Evolutionary conservation across 2,329 filamentous ascomycete genomes (phyloP), one percentile per base, ranked within the genome.

Genomic region (Incumbomyces delicatus): DNA sequence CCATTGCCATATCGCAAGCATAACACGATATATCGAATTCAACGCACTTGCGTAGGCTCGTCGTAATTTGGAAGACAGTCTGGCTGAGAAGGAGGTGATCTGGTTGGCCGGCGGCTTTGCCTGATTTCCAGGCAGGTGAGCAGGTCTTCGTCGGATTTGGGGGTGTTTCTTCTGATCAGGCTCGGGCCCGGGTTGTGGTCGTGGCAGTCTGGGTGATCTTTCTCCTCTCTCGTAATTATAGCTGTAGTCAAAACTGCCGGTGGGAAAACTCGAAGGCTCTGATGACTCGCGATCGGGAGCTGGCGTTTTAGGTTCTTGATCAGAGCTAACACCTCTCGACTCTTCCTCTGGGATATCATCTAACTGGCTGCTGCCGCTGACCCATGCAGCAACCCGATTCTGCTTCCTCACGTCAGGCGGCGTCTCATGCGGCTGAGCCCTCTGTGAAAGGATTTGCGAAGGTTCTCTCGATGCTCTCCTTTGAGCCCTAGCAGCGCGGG

Each of bases 221-320:
- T 54, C 43, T 17, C 55, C 55, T 41, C 55, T 36, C 45, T 57
- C 55, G 31, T 56, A 57, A 37, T 56, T 57, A 47, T 57, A 57
- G 36, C 55, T 57, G 32, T 55, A 50, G 30, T 57, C 52, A 41
- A 56, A 53, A 14, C 55, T 53, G 4, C 53, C 55, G 43, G 53
- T 57, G 17, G 55, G 55, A 41, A 57, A 56, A 38, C 52, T 54
- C 4, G 55, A 57, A 11, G 55, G 53, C 12, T 54, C 17, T 29
- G 46, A 47, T 34, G 6, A 13, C 18, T 35, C 41, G 7, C 41
- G 41, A 18, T 44, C 16, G 22, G 12, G 14, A 29, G 13, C 16
- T 44, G 41, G 41, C 10, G 41, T 44, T 40, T 46, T 22, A 11
- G 18, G 34, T 27, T 46, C 3, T 17, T 17, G 14, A 29, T 39